A percentile compares a stretch with the other conserved stretches of the same genome.
phyloP scores from a whole-genome alignment of 306 rosid genomes.

The Malus domestica region DNA sequence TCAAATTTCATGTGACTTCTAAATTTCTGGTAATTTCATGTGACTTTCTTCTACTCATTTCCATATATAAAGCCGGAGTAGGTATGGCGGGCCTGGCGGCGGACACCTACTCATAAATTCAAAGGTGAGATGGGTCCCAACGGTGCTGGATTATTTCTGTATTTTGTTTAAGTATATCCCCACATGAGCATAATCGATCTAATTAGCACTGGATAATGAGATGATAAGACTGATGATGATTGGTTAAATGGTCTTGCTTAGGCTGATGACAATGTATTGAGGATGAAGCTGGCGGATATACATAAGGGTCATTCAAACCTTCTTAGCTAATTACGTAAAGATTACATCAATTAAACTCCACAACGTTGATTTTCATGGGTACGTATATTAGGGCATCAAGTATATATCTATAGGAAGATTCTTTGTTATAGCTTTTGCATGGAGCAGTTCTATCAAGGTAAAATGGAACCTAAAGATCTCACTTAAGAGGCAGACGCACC shows the following conservation, averaged over 20 bases:
- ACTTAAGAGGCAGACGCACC: no score
- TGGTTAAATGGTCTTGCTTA: neutral
- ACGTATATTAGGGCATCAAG: no score
- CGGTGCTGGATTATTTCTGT: neutral
- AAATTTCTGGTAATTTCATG: neutral
- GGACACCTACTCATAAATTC: neutral
- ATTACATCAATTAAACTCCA: neutral
- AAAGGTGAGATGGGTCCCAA: neutral
- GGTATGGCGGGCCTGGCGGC: neutral
- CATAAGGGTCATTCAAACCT: neutral
- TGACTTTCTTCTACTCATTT: neutral
- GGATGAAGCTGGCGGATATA: neutral
- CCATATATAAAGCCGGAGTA: neutral
- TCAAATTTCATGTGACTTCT: neutral
- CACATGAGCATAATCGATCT: neutral
- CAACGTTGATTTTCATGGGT: neutral
- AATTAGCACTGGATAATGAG: neutral
- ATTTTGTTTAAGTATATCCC: neutral
- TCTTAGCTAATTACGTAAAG: neutral
- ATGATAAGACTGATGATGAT: neutral
- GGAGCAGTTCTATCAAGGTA: neutral
- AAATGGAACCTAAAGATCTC: no score
- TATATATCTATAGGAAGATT: no score
- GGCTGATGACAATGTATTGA: slow-evolving; percentile 1
- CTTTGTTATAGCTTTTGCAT: neutral